These are phyloP conservation scores for Rhodotorula mucilaginosa DNA, from an alignment of 1,284 basidiomycete species.

Conservation along the genomic window DNA sequence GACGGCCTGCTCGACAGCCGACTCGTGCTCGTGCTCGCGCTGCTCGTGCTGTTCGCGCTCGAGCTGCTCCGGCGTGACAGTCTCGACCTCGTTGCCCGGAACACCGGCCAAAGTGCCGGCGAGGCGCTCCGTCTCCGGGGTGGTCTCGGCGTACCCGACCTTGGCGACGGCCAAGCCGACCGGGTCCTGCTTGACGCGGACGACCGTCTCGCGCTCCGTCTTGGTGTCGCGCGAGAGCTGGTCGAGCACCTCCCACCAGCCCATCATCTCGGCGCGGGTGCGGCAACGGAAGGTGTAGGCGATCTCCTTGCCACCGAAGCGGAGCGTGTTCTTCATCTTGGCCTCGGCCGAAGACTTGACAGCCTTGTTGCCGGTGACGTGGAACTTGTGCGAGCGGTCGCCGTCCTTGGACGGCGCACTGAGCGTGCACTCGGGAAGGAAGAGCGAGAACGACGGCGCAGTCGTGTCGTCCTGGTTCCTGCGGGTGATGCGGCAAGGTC, in stretches of 20 bases:
- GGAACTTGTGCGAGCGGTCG: slow-evolving; percentile 40
- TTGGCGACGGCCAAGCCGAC: slow-evolving; percentile 33
- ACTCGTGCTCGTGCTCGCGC: neutral
- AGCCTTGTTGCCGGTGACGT: slow-evolving; percentile 24
- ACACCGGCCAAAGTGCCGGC: slow-evolving; percentile 17
- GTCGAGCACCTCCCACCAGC: slow-evolving; percentile 43
- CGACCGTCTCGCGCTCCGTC: slow-evolving; percentile 5
- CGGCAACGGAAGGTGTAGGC: slow-evolving; percentile 45
- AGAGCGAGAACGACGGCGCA: slow-evolving; percentile 43
- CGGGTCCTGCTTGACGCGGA: slow-evolving; percentile 21
- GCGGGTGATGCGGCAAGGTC: no score
- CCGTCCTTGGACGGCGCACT: slow-evolving; percentile 35
- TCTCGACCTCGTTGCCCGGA: slow-evolving; percentile 13
- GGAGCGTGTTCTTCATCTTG: slow-evolving; percentile 42
- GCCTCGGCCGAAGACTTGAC: slow-evolving; percentile 21
- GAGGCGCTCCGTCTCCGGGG: neutral
- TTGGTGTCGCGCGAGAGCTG: slow-evolving; percentile 40
- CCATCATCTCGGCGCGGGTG: slow-evolving; percentile 41
- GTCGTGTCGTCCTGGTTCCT: slow-evolving; percentile 35
- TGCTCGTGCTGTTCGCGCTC: slow-evolving; percentile 4
- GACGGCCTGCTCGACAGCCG: neutral
- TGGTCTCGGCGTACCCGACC: slow-evolving; percentile 26
- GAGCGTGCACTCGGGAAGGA: slow-evolving; percentile 44
- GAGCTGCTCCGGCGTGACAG: slow-evolving; percentile 2
- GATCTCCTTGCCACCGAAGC: slow-evolving; percentile 43